These are phyloP conservation scores for Panaeolus cyanescens DNA, from an alignment of 768 basidiomycete species.

Conservation along the genomic window DNA sequence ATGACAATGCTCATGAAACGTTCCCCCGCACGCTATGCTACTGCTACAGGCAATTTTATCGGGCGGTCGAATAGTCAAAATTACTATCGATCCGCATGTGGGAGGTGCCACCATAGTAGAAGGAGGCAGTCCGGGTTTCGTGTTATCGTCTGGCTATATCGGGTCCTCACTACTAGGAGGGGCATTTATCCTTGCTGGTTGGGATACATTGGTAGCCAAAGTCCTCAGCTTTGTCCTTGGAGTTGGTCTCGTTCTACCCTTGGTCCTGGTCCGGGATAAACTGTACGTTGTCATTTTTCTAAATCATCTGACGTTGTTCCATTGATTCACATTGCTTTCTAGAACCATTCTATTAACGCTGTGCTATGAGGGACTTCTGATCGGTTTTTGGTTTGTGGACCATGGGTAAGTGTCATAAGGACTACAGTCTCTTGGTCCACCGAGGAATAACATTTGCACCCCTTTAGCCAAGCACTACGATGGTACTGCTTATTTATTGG, in stretches of 20 bases:
- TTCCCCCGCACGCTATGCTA: neutral
- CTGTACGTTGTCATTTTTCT: constrained; percentile 52
- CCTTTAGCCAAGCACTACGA: constrained; percentile 68
- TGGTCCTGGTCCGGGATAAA: constrained; percentile 88
- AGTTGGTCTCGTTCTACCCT: constrained; percentile 82
- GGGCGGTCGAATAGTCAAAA: constrained; percentile 75
- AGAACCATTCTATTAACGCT: constrained; percentile 87
- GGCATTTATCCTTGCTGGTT: constrained; percentile 80
- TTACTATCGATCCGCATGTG: constrained; percentile 83
- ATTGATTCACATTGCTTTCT: constrained; percentile 7
- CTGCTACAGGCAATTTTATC: constrained; percentile 67
- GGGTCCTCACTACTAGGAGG: constrained; percentile 84
- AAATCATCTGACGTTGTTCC: neutral
- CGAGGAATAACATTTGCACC: constrained; percentile 7
- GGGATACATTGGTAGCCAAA: constrained; percentile 89
- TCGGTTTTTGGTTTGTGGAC: constrained; percentile 95
- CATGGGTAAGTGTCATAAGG: constrained; percentile 66
- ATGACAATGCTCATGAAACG: constrained; percentile 2
- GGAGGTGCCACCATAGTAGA: constrained; percentile 79
- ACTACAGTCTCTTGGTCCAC: neutral
- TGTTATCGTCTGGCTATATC: constrained; percentile 79
- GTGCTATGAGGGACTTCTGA: constrained; percentile 80
- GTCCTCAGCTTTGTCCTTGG: constrained; percentile 90
- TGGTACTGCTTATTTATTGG: constrained; percentile 86
- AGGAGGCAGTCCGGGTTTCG: constrained; percentile 71